Percentiles rank a stretch among this genome's conserved stretches.
Conservation (phyloP, 75 land plant species). For the Ceratopteris richardii region DNA sequence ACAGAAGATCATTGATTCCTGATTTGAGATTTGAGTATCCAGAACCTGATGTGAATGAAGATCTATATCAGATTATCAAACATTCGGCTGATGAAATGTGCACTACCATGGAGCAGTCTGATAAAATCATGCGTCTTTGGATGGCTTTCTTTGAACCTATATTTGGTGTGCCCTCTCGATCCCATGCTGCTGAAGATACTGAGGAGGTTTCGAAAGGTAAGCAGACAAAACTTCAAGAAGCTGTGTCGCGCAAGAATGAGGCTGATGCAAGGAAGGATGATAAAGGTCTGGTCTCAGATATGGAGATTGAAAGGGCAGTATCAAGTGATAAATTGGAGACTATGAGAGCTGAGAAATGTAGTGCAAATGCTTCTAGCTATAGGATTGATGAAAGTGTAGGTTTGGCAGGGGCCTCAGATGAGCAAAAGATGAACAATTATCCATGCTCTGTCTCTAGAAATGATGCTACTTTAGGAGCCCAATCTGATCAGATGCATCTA, state of each 20-base stretch:
- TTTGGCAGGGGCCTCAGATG: neutral
- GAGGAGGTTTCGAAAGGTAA: constrained; percentile 57
- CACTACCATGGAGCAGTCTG: constrained; percentile 61
- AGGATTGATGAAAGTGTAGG: neutral
- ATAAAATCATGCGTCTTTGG: constrained; percentile 82
- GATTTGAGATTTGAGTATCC: constrained; percentile 61
- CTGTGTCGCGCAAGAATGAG: constrained; percentile 30
- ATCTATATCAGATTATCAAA: constrained; percentile 74
- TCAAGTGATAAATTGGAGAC: no score
- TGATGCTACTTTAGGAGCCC: no score
- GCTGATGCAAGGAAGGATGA: constrained; percentile 31
- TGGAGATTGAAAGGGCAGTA: no score
- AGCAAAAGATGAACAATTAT: neutral
- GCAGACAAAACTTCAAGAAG: constrained; percentile 18
- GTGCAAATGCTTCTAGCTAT: neutral
- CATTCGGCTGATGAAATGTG: constrained; percentile 77
- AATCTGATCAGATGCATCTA: no score
- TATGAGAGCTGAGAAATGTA: no score
- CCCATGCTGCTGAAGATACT: constrained; percentile 63
- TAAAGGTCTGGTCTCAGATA: constrained; percentile 7
- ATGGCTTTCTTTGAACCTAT: constrained; percentile 72
- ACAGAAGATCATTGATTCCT: constrained; percentile 54
- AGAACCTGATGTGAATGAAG: constrained; percentile 78
- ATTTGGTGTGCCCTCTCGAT: constrained; percentile 68
- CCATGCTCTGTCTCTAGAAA: no score